These are phyloP conservation scores for Breynia disticha DNA, from an alignment of 441 rosid species.

Conservation along the genomic window DNA sequence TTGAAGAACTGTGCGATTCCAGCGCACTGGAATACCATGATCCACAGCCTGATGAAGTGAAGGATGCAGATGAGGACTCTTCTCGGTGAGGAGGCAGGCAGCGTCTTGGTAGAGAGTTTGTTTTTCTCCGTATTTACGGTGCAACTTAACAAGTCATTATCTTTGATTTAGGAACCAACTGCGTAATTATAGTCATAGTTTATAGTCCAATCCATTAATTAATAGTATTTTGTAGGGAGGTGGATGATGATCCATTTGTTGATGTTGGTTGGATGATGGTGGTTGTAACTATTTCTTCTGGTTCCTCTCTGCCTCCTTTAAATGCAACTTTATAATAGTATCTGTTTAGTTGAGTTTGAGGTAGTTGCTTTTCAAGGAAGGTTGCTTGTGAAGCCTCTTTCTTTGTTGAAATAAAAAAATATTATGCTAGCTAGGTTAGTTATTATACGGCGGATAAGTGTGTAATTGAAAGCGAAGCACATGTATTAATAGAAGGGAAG, in stretches of 20 bases:
- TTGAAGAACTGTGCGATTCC: slow-evolving; percentile 44
- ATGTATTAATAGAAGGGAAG: too few species aligned
- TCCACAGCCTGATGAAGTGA: slow-evolving; percentile 23
- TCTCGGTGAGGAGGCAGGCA: slow-evolving; percentile 17
- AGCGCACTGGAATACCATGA: slow-evolving; percentile 24
- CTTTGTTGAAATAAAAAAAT: neutral
- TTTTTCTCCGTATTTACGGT: slow-evolving; percentile 8
- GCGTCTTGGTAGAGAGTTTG: slow-evolving; percentile 16
- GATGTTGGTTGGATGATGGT: slow-evolving; percentile 27
- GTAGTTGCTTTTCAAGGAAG: slow-evolving; percentile 10
- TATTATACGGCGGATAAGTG: too few species aligned
- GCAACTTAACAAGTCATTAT: too few species aligned
- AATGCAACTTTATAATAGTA: slow-evolving; percentile 16
- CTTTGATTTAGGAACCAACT: too few species aligned
- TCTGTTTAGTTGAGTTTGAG: too few species aligned
- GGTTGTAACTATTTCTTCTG: slow-evolving; percentile 32
- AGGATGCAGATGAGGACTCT: slow-evolving; percentile 24
- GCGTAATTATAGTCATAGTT: slow-evolving; percentile 15
- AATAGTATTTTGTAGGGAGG: slow-evolving; percentile 22
- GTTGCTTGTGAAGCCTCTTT: slow-evolving; percentile 8
- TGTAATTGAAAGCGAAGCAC: too few species aligned
- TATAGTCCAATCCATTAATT: slow-evolving; percentile 5
- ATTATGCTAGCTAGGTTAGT: too few species aligned
- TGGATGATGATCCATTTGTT: slow-evolving; percentile 19
- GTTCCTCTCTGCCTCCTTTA: neutral